Evolutionary conservation across 768 basidiomycete genomes (phyloP).

Genomic region (Macrolepiota dolichaula): DNA sequence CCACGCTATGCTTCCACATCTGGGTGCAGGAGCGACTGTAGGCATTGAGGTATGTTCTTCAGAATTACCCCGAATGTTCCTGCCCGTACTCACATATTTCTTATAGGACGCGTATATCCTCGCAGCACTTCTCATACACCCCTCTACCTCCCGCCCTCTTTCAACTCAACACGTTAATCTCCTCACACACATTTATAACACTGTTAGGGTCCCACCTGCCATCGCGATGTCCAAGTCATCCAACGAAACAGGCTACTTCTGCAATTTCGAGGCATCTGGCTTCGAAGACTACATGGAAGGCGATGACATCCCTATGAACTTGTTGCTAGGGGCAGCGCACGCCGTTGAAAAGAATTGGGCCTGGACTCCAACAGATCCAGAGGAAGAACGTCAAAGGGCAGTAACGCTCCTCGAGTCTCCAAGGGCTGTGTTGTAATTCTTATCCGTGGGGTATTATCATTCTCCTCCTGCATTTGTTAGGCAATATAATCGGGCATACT

Average conservation of each 20-base stretch:
- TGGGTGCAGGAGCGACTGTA: slow-evolving; percentile 47
- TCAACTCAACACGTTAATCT: slow-evolving; percentile 4
- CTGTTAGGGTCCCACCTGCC: slow-evolving; percentile 22
- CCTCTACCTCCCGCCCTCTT: slow-evolving; percentile 18
- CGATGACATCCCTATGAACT: slow-evolving; percentile 19
- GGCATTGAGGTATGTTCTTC: slow-evolving; percentile 36
- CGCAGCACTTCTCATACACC: slow-evolving; percentile 36
- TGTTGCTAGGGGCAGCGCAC: slow-evolving; percentile 16
- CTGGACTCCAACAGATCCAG: slow-evolving; percentile 24
- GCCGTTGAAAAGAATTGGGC: slow-evolving; percentile 20
- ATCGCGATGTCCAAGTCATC: slow-evolving; percentile 18
- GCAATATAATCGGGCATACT: background rate
- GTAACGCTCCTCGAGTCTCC: slow-evolving; percentile 5
- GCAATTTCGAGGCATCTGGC: slow-evolving; percentile 17
- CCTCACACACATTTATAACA: slow-evolving; percentile 25
- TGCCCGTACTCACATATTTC: slow-evolving; percentile 19
- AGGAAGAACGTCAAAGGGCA: slow-evolving; percentile 21
- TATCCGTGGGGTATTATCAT: background rate
- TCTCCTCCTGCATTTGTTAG: background rate
- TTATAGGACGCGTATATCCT: slow-evolving; percentile 42
- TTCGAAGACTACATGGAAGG: slow-evolving; percentile 26
- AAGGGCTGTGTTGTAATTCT: background rate
- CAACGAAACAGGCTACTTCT: slow-evolving; percentile 13
- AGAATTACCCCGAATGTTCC: slow-evolving; percentile 11
- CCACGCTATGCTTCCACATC: slow-evolving; percentile 46